These are phyloP conservation scores for Venturiaceae sp. DNA, from an alignment of 2,329 filamentous ascomycete species.

Conservation along the genomic window DNA sequence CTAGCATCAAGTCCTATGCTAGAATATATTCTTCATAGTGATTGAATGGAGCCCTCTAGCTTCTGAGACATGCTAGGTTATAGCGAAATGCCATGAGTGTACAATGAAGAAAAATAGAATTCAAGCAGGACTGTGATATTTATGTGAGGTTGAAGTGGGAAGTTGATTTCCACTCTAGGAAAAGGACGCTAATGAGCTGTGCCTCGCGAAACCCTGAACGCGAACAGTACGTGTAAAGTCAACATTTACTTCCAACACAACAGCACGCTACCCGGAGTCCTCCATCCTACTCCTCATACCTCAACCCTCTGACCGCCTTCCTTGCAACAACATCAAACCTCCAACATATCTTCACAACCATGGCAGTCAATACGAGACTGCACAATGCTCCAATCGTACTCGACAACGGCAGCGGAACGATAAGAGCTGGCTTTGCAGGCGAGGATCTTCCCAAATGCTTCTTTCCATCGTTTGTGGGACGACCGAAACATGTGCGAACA, in stretches of 20 bases:
- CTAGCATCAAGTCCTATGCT: neutral
- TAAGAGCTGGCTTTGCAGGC: conserved; percentile 91
- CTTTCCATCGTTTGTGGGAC: conserved; percentile 94
- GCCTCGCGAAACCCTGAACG: neutral
- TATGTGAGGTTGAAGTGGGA: no score
- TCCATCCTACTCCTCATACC: no score
- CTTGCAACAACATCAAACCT: neutral
- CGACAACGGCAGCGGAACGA: conserved; percentile 97
- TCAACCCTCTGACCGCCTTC: neutral
- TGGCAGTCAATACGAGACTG: conserved; percentile 45
- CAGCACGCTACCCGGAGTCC: no score
- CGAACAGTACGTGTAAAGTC: neutral
- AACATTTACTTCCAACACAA: neutral
- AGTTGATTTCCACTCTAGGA: no score
- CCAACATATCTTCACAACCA: neutral
- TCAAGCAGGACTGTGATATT: no score
- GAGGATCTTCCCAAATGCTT: conserved; percentile 94
- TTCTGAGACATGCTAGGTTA: neutral
- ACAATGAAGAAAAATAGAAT: no score
- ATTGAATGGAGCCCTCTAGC: neutral
- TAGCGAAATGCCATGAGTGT: neutral
- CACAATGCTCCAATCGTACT: conserved; percentile 98
- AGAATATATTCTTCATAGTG: no score
- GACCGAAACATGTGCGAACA: conserved; percentile 89
- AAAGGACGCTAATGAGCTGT: neutral